These are phyloP conservation scores for Keithomyces neogunnii DNA, from an alignment of 2,329 filamentous ascomycete genomes.

Conservation along the genomic window DNA sequence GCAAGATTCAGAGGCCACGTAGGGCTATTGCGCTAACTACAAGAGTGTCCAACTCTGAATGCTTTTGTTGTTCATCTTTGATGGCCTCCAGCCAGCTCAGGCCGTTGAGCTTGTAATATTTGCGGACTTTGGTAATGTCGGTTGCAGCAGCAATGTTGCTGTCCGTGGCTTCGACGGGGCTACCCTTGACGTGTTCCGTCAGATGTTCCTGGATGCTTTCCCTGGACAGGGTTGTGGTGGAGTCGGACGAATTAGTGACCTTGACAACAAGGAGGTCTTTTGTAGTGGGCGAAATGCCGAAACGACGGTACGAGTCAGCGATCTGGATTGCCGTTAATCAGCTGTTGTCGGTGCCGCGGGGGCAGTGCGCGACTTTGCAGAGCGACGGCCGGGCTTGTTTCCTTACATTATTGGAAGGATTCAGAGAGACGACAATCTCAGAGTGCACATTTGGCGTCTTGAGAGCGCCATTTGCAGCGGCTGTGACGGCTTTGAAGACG, in stretches of 20 bases:
- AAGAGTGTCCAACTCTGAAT: constrained; percentile 55
- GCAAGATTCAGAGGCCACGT: constrained; percentile 25
- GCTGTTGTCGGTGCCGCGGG: neutral
- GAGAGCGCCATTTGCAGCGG: constrained; percentile 50
- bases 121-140: constrained; percentile 64
- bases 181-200: constrained; percentile 51
- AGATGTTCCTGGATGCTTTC: constrained; percentile 53
- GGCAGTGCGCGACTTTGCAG: constrained; percentile 39
- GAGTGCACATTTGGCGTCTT: constrained; percentile 83
- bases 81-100: constrained; percentile 40
- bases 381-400: constrained; percentile 50
- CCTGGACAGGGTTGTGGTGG: constrained; percentile 31
- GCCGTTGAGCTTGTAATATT: constrained; percentile 76
- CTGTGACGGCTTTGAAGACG: constrained; percentile 67
- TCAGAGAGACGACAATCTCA: constrained; percentile 75
- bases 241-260: constrained; percentile 46
- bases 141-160: constrained; percentile 48
- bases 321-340: constrained; percentile 49
- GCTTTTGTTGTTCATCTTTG: constrained; percentile 33
- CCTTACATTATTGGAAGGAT: constrained; percentile 70
- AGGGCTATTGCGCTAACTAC: constrained; percentile 68
- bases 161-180: constrained; percentile 51
- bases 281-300: constrained; percentile 68
- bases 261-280: constrained; percentile 74
- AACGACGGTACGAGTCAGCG: constrained; percentile 80